Base-by-base conservation (phyloP, 352 stramenopile species). In the Globisporangium okanoganense region DNA sequence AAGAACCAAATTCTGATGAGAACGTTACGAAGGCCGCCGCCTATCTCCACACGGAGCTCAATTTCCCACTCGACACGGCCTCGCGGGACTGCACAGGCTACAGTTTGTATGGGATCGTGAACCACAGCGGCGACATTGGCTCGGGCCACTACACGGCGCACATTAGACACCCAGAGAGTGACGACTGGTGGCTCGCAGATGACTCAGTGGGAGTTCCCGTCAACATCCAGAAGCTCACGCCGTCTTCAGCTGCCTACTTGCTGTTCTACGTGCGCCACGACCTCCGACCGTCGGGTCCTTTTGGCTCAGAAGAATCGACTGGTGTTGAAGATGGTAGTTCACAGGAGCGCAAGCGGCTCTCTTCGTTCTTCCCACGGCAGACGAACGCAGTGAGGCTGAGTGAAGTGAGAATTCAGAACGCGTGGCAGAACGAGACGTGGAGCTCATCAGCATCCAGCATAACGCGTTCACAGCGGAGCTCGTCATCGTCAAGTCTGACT, bases 91-190 rank as follows among this genome's bases (percentile, higher is more conserved):
- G 64, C 51, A 78, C 78, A 22, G 57, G 84, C 20, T 98, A 98
- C 66, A 86, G 96, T 71, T 67, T 99, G 38, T 99, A 98, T 64
- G 92, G 82, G 14, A 82, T 99, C 6, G 90, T 98, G 56, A 92
- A 98, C 75, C 96, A 99, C 75, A 83, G 92, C 62, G 96, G 96
- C 16, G 87, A 81, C n/a, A 78, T 98, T 13, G 88, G 88, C 13
- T 85, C 85, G 20, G 96, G 96, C 4, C 97, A 99, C 69, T 99
- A 99, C 76, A 87, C 78, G 1, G 81, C 83, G 5, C 76, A 86
- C 57, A 71, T 87, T 24, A 66, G 69, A 13, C 67, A 76, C 24
- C 53, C 65, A 18, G 62, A 75, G 14, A 78, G 65, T 55, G 66
- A 63, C 38, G 67, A 75, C 41, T 99, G 97, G 96, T 97, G 94